Evolutionary conservation across 768 basidiomycete genomes (phyloP), one percentile per base, ranked within the genome.

Genomic region (Gautieria morchelliformis): DNA sequence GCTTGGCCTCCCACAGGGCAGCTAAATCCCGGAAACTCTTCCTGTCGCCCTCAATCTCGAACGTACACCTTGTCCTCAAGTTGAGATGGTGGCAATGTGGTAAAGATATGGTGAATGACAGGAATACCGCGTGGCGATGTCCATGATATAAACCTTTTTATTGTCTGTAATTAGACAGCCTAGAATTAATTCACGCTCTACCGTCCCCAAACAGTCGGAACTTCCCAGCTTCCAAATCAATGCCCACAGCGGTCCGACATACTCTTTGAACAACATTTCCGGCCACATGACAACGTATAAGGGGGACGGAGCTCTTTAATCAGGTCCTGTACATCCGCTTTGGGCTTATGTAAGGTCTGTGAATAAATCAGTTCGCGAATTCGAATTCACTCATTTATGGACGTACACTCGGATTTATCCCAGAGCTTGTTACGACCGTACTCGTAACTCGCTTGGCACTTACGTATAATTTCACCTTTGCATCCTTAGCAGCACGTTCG

Each of bases 401-500:
- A 30, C 48, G 24, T 49, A 49, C 48, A 49, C 4, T 49, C 48
- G 24, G 22, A 33, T 24, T 2, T 49, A 30, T 30, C 48, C 15
- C 48, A 7, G 48, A 49, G n/a, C n/a, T 7, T 49, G 48, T 49
- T 49, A 19, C 3, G 22, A 27, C 48, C 48, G 24, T 49, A n/a
- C n/a, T n/a, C n/a, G n/a, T n/a, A n/a, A 49, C 32, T 49, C 48
- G 48, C 48, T 49, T 10, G 48, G 48, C n/a, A n/a, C n/a, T n/a
- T 27, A 33, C 48, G 32, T 27, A 49, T 17, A 49, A n/a, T 20
- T 49, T 49, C n/a, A 49, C 48, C 4, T n/a, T n/a, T 15, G 48
- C 48, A 30, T 27, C 22, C 15, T 30, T 49, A 5, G 48, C 48
- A 17, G 48, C 48, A 49, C 48, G 22, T 49, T 33, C 7, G 22